These are phyloP conservation scores for Tephrocybe rancida DNA, from an alignment of 768 basidiomycete species.

Conservation along the genomic window DNA sequence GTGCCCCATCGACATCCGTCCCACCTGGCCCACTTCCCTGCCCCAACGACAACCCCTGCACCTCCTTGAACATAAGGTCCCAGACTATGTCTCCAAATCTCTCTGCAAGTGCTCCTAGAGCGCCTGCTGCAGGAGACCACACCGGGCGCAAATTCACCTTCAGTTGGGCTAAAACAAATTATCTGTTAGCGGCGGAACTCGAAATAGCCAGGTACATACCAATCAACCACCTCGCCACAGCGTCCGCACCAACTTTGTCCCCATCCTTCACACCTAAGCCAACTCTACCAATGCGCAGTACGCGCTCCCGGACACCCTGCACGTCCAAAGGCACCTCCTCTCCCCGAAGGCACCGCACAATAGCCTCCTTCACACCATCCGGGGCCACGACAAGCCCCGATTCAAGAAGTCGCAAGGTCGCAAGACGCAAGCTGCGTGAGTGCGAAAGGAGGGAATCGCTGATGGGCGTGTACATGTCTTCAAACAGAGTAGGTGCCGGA, in stretches of 20 bases:
- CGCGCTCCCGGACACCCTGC: slow-evolving; percentile 82
- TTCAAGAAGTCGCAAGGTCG: slow-evolving; percentile 63
- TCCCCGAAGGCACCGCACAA: slow-evolving; percentile 72
- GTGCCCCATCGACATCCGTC: slow-evolving; percentile 6
- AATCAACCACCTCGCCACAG: slow-evolving; percentile 73
- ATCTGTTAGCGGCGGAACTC: background rate
- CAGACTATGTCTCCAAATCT: slow-evolving; percentile 76
- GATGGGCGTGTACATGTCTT: slow-evolving; percentile 55
- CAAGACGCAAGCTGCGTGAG: slow-evolving; percentile 64
- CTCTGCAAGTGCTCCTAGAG: slow-evolving; percentile 53
- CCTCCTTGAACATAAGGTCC: slow-evolving; percentile 55
- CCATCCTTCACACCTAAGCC: slow-evolving; percentile 60
- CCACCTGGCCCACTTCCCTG: slow-evolving; percentile 6
- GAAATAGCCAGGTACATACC: slow-evolving; percentile 42
- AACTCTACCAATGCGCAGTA: slow-evolving; percentile 75
- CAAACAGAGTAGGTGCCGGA: slow-evolving; percentile 40
- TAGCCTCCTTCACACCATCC: slow-evolving; percentile 49
- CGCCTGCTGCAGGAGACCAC: slow-evolving; percentile 80
- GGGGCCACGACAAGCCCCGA: slow-evolving; percentile 49
- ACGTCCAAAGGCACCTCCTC: slow-evolving; percentile 82
- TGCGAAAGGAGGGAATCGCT: slow-evolving; percentile 68
- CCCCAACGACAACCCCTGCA: slow-evolving; percentile 25
- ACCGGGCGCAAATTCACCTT: slow-evolving; percentile 93
- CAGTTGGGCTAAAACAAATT: slow-evolving; percentile 63
- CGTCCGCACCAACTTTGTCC: slow-evolving; percentile 58